Evolutionary conservation across 1,139 yeast genomes (phyloP).

Genomic region (Nadsonia commutata): DNA sequence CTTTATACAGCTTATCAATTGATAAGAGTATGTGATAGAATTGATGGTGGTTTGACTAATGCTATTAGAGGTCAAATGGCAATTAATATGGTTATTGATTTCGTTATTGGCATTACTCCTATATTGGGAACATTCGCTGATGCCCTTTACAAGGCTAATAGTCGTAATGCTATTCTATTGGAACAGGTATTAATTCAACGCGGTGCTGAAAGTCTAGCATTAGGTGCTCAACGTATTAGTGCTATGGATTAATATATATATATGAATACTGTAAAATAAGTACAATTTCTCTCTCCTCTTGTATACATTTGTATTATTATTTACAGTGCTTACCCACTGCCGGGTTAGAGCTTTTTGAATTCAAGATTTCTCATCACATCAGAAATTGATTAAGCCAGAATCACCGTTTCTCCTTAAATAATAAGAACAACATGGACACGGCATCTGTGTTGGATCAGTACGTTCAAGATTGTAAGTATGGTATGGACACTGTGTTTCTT

Average conservation of each 20-base stretch:
- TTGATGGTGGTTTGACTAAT: slow-evolving; percentile 49
- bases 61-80: slow-evolving; percentile 34
- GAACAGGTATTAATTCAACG: slow-evolving; percentile 20
- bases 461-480: slow-evolving; percentile 37
- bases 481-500: not conserved
- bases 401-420: too few relatives aligned
- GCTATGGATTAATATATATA: too few relatives aligned
- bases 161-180: slow-evolving; percentile 47
- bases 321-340: too few relatives aligned
- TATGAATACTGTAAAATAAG: too few relatives aligned
- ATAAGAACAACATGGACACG: slow-evolving; percentile 56
- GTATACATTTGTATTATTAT: too few relatives aligned
- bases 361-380: too few relatives aligned
- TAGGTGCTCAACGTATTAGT: too few relatives aligned
- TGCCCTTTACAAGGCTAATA: slow-evolving; percentile 53
- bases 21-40: slow-evolving; percentile 32
- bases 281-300: too few relatives aligned
- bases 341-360: too few relatives aligned
- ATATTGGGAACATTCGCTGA: slow-evolving; percentile 50
- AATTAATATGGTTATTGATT: slow-evolving; percentile 47
- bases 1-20: slow-evolving; percentile 33
- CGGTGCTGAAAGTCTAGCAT: not conserved
- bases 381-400: too few relatives aligned
- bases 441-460: slow-evolving; percentile 63
- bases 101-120: slow-evolving; percentile 52